Evolutionary conservation across 208 protist genomes (phyloP), one percentile per base, ranked within the genome.

Genomic region (Acanthamoeba royreba): DNA sequence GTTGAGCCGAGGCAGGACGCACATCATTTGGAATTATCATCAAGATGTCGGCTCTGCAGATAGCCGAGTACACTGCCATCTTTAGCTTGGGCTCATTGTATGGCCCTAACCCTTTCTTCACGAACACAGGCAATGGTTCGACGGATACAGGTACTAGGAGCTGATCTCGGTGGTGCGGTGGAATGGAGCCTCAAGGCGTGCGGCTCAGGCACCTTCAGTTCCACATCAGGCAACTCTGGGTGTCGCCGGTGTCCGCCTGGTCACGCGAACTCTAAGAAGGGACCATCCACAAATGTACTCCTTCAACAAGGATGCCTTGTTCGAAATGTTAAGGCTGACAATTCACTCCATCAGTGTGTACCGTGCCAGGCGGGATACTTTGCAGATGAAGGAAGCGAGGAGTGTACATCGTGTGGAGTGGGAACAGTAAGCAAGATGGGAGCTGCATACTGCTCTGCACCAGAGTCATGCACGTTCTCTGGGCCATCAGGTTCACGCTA

Each of bases 41-140:
- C 81, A 88, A 38, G 33, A 63, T 46, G 58, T 38, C 31, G 81
- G 81, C 33, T 22, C 81, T 5, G 43, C 49, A n/a, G 81, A 46
- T 11, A 43, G 17, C 69, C 69, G 69, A 15, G 69, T 79, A 79
- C 69, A 38, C 0, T 5, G 31, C 61, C 17, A 25, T 55, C 13
- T 19, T 55, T 55, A 19, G 49, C 49, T 55, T 19, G 19, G 9
- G 13, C 9, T 55, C 49, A 55, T 55, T 19, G 19, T 55, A 17
- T 69, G 28, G 25, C 58, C 19, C 58, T 1, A 38, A 17, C n/a
- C n/a, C n/a, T n/a, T n/a, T n/a, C n/a, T n/a, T n/a, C n/a, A n/a
- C n/a, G n/a, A n/a, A n/a, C n/a, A n/a, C 81, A 88, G 81, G 81
- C 81, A 11, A 63, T 88, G 52, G 81, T 88, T 4, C 13, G 81